phyloP scores from a whole-genome alignment of 345 rosid genomes.

The Carallia pectinifolia region DNA sequence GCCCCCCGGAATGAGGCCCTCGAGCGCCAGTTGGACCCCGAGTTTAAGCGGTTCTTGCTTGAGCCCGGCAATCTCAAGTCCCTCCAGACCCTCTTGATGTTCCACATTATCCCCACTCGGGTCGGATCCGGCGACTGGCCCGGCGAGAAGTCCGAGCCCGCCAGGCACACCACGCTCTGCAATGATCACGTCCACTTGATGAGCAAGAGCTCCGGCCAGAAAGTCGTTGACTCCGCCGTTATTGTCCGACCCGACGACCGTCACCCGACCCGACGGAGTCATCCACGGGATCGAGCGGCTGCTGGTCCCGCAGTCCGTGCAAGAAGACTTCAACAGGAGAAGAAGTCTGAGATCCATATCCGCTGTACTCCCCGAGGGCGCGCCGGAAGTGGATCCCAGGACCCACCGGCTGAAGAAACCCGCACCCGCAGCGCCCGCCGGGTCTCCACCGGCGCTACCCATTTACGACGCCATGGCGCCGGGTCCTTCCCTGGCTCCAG shows the following conservation, averaged over 20 bases:
- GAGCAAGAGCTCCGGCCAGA: slow-evolving; percentile 30
- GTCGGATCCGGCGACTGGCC: slow-evolving; percentile 61
- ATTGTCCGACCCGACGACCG: slow-evolving; percentile 43
- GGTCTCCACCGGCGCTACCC: slow-evolving; percentile 75
- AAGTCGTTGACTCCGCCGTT: slow-evolving; percentile 44
- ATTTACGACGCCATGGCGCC: slow-evolving; percentile 91
- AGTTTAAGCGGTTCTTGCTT: slow-evolving; percentile 83
- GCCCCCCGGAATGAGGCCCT: slow-evolving; percentile 88
- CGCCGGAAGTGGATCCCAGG: slow-evolving; percentile 73
- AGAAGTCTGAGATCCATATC: slow-evolving; percentile 56
- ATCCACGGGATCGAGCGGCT: slow-evolving; percentile 67
- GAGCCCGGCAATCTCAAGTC: slow-evolving; percentile 87
- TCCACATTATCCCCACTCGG: slow-evolving; percentile 71
- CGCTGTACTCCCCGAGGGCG: slow-evolving; percentile 67
- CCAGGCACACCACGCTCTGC: slow-evolving; percentile 47
- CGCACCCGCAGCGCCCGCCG: slow-evolving; percentile 50
- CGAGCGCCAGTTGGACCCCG: slow-evolving; percentile 81
- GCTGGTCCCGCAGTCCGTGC: slow-evolving; percentile 60
- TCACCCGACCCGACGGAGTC: slow-evolving; percentile 65
- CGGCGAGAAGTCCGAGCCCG: slow-evolving; percentile 15
- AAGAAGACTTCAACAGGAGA: slow-evolving; percentile 64
- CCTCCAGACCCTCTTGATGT: slow-evolving; percentile 65
- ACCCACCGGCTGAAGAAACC: slow-evolving; percentile 65
- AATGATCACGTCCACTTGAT: slow-evolving; percentile 46
- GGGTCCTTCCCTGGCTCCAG: slow-evolving; percentile 90